A percentile compares a stretch with the other conserved stretches of the same genome.
phyloP scores from a whole-genome alignment of 345 rosid species.

The Combretum micranthum region DNA sequence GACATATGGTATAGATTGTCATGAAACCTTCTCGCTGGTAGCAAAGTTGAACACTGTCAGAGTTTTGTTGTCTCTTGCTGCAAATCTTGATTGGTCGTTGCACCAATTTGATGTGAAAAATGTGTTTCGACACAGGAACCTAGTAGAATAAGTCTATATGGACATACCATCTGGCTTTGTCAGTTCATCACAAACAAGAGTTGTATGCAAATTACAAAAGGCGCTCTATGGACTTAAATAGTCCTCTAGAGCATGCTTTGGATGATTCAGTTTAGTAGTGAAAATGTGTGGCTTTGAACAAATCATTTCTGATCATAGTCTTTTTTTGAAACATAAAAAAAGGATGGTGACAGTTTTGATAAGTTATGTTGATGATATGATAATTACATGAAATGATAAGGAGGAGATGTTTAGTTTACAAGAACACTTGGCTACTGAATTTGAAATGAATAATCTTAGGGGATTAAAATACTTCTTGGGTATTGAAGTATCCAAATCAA shows the following conservation, averaged over 20 bases:
- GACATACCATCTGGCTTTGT: background rate
- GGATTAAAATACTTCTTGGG: slow-evolving; percentile 6
- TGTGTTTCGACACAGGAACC: background rate
- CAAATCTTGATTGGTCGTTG: slow-evolving; percentile 3
- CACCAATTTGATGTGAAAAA: slow-evolving; percentile 1
- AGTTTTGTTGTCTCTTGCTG: slow-evolving; percentile 1
- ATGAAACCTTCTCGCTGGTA: background rate
- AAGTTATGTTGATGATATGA: background rate
- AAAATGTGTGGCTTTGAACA: background rate
- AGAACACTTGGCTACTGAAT: background rate
- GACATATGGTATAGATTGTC: background rate
- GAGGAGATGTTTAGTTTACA: background rate
- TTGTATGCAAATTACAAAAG: background rate
- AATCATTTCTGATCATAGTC: background rate
- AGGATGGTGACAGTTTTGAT: background rate
- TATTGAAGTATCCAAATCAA: slow-evolving; percentile 2
- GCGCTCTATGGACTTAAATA: slow-evolving; percentile 3
- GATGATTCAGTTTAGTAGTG: background rate
- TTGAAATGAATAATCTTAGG: background rate
- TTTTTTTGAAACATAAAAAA: background rate
- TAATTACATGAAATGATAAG: background rate
- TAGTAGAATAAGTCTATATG: background rate
- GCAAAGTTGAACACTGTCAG: background rate
- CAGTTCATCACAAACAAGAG: no score
- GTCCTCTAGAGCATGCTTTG: slow-evolving; percentile 1